A percentile compares a stretch with the other conserved stretches of the same genome.
phyloP scores from a whole-genome alignment of 169 alveolate genomes.

The Plasmodium vivax region DNA sequence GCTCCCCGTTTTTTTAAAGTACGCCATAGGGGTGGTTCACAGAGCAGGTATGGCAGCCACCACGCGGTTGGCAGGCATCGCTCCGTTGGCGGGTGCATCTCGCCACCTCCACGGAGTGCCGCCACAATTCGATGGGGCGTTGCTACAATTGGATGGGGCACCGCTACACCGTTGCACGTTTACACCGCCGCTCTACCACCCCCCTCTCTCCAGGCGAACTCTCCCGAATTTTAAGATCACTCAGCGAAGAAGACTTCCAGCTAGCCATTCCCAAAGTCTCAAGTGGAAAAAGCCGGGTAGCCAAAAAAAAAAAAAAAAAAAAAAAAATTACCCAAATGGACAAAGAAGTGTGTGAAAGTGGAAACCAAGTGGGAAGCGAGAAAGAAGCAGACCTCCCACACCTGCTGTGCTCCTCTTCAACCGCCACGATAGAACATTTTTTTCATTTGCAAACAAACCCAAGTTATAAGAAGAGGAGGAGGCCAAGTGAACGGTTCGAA shows the following conservation, averaged over 20 bases:
- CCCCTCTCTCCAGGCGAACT: neutral
- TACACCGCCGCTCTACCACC: neutral
- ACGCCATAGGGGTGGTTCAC: constrained; percentile 4
- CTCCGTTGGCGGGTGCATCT: neutral
- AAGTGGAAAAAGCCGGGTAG: neutral
- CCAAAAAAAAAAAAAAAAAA: neutral
- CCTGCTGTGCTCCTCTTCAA: constrained; percentile 17
- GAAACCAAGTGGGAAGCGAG: neutral
- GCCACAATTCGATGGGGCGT: neutral
- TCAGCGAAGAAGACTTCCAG: constrained; percentile 45
- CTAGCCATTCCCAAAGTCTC: constrained; percentile 21
- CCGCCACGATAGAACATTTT: neutral
- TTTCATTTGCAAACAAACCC: constrained; percentile 3
- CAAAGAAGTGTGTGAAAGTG: neutral
- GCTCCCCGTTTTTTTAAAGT: constrained; percentile 46
- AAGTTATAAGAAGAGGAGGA: neutral
- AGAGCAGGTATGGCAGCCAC: neutral
- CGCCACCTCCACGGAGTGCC: neutral
- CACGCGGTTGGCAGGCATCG: neutral
- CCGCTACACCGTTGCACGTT: neutral
- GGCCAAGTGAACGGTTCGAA: constrained; percentile 1
- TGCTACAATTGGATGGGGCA: no score
- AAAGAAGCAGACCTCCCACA: neutral
- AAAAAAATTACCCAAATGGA: neutral
- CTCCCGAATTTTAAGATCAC: constrained; percentile 18